A percentile compares a stretch with the other conserved stretches of the same genome.
phyloP scores from a whole-genome alignment of 1,139 yeast genomes.

The Pichia sp. region DNA sequence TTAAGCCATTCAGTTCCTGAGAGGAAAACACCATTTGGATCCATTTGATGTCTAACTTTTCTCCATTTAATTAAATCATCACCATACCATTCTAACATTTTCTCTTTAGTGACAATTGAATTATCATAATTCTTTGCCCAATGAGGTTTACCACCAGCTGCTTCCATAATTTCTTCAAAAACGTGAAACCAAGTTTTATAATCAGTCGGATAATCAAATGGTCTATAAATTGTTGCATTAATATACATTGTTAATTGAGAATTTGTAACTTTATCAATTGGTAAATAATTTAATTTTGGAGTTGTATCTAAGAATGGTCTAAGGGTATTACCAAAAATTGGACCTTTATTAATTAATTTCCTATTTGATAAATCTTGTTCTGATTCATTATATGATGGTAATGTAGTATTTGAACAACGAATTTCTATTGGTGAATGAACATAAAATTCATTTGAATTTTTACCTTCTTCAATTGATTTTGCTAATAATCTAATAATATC shows the following conservation, averaged over 20 bases:
- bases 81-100: constrained; percentile 76
- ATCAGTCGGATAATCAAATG: constrained; percentile 69
- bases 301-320: constrained; percentile 80
- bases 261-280: constrained; percentile 52
- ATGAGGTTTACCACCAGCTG: constrained; percentile 90
- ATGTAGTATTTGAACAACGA: constrained; percentile 81
- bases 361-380: constrained; percentile 34
- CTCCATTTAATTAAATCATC: constrained; percentile 57
- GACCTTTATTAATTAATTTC: constrained; percentile 53
- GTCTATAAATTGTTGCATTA: constrained; percentile 94
- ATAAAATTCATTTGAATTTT: constrained; percentile 52
- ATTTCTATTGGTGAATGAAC: constrained; percentile 96
- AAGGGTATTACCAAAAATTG: constrained; percentile 75
- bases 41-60: constrained; percentile 55
- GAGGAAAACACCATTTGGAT: constrained; percentile 76
- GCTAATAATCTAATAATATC: constrained; percentile 62
- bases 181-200: constrained; percentile 74
- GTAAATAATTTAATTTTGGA: constrained; percentile 56
- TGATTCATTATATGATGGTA: constrained; percentile 18
- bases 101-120: constrained; percentile 62
- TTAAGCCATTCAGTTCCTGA: constrained; percentile 74
- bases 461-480: constrained; percentile 56
- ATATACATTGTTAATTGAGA: constrained; percentile 79
- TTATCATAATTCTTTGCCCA: constrained; percentile 99
- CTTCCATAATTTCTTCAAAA: constrained; percentile 73